Evolutionary conservation across 2,329 filamentous ascomycete species (phyloP).

Genomic region (Myrmaecium sp.): DNA sequence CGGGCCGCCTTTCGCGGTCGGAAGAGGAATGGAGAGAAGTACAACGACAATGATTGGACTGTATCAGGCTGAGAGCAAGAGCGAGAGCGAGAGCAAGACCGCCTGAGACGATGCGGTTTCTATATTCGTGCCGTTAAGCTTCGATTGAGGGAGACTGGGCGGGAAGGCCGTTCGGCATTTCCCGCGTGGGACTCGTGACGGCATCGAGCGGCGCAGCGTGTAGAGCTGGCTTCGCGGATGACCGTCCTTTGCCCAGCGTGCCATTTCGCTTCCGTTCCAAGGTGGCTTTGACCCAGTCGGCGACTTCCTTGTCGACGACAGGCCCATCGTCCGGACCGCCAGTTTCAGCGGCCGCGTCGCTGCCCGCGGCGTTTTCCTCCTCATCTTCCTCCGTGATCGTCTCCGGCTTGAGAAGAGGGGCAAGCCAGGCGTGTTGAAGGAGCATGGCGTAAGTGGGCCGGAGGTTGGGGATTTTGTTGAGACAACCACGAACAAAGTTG

Average conservation of each 20-base stretch:
- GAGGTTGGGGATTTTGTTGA: conserved; percentile 82
- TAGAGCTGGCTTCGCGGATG: too few species aligned
- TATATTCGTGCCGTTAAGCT: too few species aligned
- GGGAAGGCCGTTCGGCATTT: too few species aligned
- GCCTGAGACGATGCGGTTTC: too few species aligned
- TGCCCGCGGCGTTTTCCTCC: conserved; percentile 20
- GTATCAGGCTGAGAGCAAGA: too few species aligned
- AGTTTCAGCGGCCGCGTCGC: conserved; percentile 15
- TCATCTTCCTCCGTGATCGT: conserved; percentile 56
- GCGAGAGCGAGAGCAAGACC: too few species aligned
- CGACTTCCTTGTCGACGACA: conserved; percentile 63
- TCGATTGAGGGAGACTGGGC: too few species aligned
- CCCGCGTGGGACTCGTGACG: too few species aligned
- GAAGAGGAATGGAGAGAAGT: too few species aligned
- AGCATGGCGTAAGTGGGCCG: conserved; percentile 90
- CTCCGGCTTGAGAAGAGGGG: conserved; percentile 56
- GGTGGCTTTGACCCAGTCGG: conserved; percentile 62
- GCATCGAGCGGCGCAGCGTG: too few species aligned
- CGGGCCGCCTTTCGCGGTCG: too few species aligned
- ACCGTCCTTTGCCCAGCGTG: conserved; percentile 34
- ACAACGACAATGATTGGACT: too few species aligned
- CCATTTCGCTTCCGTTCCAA: conserved; percentile 50
- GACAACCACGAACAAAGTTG: conserved; percentile 74
- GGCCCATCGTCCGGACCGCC: conserved; percentile 16
- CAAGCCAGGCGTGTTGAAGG: conserved; percentile 77